Evolutionary conservation across 768 basidiomycete genomes (phyloP), one percentile per base, ranked within the genome.

Genomic region (Mycena haematopus): DNA sequence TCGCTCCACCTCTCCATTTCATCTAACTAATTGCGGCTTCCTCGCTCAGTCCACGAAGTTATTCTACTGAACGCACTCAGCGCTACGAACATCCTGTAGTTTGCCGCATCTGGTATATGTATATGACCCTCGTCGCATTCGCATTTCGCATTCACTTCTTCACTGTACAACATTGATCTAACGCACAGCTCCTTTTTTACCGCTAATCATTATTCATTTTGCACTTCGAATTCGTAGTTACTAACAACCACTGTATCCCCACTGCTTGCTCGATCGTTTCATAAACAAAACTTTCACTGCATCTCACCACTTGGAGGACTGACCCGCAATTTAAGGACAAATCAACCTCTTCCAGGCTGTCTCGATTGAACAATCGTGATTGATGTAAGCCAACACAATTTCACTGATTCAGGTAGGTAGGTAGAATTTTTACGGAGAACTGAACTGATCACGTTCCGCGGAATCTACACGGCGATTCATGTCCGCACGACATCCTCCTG

Each of bases 21-120:
- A 17, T n/a, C 21, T 10, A 44, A 19, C 46, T 56, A 47, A 51
- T 40, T 31, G 29, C 62, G 47, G 44, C 9, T 19, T 25, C 2
- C 10, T 27, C 11, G 6, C 33, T 27, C 42, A 79, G 77, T 80
- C 19, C 74, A 74, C 40, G 78, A 80, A 63, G 67, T 74, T 8
- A 74, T 80, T 40, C 62, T 79, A 8, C 68, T 78, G 17, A 75
- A 76, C 56, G 65, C 76, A 33, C 70, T 80, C 21, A 63, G 73
- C 21, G 60, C 72, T 45, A 76, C 74, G 36, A 75, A 72, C 60
- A 75, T 80, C 44, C 59, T 80, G 52, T 79, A 68, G 74, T 38
- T 25, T 58, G 40, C 38, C 44, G 33, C 52, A 54, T 46, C 4
- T 10, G 29, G 9, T 6, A 10, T 27, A 52, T 25, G 49, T 31